Base-by-base conservation (phyloP, 345 rosid genomes). In the Populus euphratica region DNA sequence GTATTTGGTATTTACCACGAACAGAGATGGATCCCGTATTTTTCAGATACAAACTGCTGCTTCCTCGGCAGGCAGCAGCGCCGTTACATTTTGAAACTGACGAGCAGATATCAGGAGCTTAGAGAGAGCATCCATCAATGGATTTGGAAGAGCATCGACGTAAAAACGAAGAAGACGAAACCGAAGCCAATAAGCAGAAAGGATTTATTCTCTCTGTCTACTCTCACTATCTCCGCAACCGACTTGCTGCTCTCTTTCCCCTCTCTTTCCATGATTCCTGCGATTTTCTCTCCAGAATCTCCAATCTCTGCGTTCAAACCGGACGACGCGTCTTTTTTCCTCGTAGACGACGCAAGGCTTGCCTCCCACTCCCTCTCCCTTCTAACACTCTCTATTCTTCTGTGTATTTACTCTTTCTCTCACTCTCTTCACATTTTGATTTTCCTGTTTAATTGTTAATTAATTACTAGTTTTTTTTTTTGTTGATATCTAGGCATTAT, bases 321-420 rank as follows among this genome's bases (percentile, higher is more conserved):
- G 50, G 49, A 43, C 39, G 21, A 33, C 62, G 47, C 67, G 14
- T 50, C 78, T 2, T 65, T 68, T 52, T 13, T 47, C 50, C 80
- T 49, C 78, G 83, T 23, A 76, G 70, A 21, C 70, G 80, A 70
- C 94, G 90, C 39, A 81, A 83, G 38, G 47, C 76, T 8, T 72
- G 75, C 64, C 77, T 92, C 33, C 97, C 91, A 10, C 90, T 91
- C 18, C 98, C 97, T 11, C 82, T 94, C 77, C 93, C 95, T 10
- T 85, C 92, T 62, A 76, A 70, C 77, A 81, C 87, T 35, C 78
- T 86, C 21, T 85, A 86, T 43, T 83, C 85, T 5, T 85, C 88
- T 77, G 75, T 78, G 97, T 91, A 88, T 41, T 84, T 14, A n/a
- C 62, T 77, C 79, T 69, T 63, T 35, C 27, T 7, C 33, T 23